These are phyloP conservation scores for Candida silvicultrix DNA, from an alignment of 805 yeast genomes.

Conservation along the genomic window DNA sequence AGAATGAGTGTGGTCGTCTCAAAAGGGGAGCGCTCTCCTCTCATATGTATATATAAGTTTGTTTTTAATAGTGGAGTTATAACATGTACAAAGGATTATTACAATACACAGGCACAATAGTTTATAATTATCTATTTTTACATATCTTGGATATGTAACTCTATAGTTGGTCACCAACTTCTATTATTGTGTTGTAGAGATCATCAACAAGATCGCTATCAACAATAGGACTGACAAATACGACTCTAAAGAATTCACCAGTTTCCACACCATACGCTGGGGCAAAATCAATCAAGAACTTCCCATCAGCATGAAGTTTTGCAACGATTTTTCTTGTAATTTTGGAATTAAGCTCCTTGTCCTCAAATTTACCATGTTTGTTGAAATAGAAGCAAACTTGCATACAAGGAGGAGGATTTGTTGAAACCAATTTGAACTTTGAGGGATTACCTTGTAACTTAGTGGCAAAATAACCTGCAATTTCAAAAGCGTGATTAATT, in stretches of 20 bases:
- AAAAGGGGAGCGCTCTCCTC: too few relatives aligned
- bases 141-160: background rate
- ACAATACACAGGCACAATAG: too few relatives aligned
- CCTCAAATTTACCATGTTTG: conserved; percentile 31
- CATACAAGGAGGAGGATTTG: conserved; percentile 63
- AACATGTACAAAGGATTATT: background rate
- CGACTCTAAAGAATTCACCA: conserved; percentile 84
- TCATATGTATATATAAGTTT: background rate
- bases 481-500: conserved; percentile 65
- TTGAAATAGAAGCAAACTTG: conserved; percentile 80
- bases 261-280: conserved; percentile 53
- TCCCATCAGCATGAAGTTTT: conserved; percentile 53
- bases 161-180: conserved; percentile 23
- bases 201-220: conserved; percentile 38
- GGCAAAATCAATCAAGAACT: conserved; percentile 71
- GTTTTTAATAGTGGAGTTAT: background rate
- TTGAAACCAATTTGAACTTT: conserved; percentile 51
- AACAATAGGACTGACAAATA: conserved; percentile 65
- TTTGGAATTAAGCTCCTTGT: conserved; percentile 36
- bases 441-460: conserved; percentile 27
- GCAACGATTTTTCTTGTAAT: conserved; percentile 58
- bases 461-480: conserved; percentile 55
- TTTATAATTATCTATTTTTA: too few relatives aligned
- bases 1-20: conserved; percentile 18
- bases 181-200: conserved; percentile 32